Percentiles rank a stretch among this genome's conserved stretches.
Evolutionary conservation across 352 stramenopile species (phyloP).

Genomic region (Halophytophthora batemanensis): DNA sequence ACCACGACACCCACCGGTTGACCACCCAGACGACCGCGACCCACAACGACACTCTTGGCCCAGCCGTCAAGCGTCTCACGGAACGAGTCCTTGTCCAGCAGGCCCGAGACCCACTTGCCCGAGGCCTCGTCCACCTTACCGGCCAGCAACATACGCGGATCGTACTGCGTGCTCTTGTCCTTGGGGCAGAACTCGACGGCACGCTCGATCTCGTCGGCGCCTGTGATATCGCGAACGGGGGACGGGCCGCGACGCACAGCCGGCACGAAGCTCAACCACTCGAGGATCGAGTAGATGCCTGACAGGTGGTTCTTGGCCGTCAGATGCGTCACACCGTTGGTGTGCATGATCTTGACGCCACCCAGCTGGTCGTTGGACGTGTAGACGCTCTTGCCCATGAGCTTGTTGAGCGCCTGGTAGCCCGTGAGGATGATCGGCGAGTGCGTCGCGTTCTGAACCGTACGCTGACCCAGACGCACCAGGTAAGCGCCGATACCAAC

Average conservation of each 20-base stretch:
- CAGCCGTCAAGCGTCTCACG: constrained; percentile 97
- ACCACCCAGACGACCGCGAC: constrained; percentile 95
- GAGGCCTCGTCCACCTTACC: constrained; percentile 73
- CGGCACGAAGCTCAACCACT: constrained; percentile 99
- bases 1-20: constrained; percentile 99
- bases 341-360: constrained; percentile 99
- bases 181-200: constrained; percentile 90
- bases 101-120: constrained; percentile 89
- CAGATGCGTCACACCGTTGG: constrained; percentile 99
- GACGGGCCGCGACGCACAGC: constrained; percentile 80
- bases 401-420: constrained; percentile 99
- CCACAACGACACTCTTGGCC: constrained; percentile 99
- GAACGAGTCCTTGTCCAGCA: constrained; percentile 99
- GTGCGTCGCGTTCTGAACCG: constrained; percentile 97
- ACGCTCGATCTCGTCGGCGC: constrained; percentile 83
- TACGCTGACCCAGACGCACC: constrained; percentile 98
- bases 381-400: constrained; percentile 99
- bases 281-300: constrained; percentile 93
- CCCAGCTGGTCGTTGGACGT: constrained; percentile 99
- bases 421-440: constrained; percentile 99
- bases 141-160: constrained; percentile 92
- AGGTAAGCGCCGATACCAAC: constrained; percentile 99
- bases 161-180: constrained; percentile 94
- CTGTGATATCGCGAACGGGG: constrained; percentile 82
- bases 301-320: constrained; percentile 96